Conservation (phyloP, 2,329 filamentous ascomycete genomes). For the Ceratocystis cacaofunesta region DNA sequence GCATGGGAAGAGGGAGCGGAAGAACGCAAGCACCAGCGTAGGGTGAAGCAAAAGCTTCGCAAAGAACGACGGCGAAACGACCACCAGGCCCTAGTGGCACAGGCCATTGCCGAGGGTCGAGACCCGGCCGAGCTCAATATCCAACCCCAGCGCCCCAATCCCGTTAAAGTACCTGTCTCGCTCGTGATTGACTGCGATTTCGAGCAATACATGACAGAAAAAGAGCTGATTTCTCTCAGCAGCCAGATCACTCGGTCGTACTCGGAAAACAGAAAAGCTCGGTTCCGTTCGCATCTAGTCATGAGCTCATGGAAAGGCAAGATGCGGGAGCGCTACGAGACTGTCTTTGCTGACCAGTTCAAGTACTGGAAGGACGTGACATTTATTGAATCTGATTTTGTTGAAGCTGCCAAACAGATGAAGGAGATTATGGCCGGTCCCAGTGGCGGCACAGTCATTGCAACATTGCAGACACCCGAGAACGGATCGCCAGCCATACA, state of each 20-base stretch:
- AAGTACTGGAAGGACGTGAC: slow-evolving; percentile 63
- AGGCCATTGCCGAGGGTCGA: slow-evolving; percentile 29
- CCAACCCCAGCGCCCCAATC: slow-evolving; percentile 23
- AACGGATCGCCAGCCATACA: slow-evolving; percentile 15
- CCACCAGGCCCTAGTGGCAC: slow-evolving; percentile 35
- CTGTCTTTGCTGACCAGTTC: slow-evolving; percentile 54
- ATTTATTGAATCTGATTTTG: slow-evolving; percentile 61
- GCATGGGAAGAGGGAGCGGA: slow-evolving; percentile 62
- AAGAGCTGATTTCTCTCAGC: slow-evolving; percentile 68
- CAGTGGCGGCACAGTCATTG: slow-evolving; percentile 42
- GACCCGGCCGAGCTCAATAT: slow-evolving; percentile 26
- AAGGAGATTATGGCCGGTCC: slow-evolving; percentile 49
- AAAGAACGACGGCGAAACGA: slow-evolving; percentile 36
- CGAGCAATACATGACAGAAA: slow-evolving; percentile 75
- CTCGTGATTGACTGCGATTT: slow-evolving; percentile 86
- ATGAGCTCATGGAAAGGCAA: slow-evolving; percentile 65
- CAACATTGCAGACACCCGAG: slow-evolving; percentile 35
- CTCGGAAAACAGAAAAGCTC: slow-evolving; percentile 63
- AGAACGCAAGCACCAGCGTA: slow-evolving; percentile 38
- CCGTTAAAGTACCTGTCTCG: slow-evolving; percentile 54
- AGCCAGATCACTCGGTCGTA: slow-evolving; percentile 79
- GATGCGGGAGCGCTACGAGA: slow-evolving; percentile 67
- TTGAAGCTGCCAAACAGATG: slow-evolving; percentile 50
- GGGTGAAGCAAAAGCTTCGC: slow-evolving; percentile 38
- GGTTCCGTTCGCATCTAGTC: slow-evolving; percentile 55